Base-by-base conservation (phyloP, 345 rosid species). In the Salix viminalis region DNA sequence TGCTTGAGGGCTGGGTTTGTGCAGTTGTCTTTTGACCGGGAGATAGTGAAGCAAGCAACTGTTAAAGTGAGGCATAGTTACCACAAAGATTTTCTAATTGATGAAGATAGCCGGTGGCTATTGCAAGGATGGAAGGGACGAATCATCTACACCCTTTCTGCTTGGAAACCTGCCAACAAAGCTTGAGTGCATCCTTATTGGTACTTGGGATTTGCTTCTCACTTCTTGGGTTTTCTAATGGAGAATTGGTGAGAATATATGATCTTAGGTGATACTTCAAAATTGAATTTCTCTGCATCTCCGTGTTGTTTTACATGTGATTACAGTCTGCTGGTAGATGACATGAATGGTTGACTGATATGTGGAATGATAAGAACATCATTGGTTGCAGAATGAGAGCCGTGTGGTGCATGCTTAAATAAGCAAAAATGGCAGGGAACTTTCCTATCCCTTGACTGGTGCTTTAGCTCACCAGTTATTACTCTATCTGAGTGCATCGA, bases 101-200 rank as follows among this genome's bases (percentile, higher is more conserved):
- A 75, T 70, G 72, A 75, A 44, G 79, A 79, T 75, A 65, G 79
- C 18, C 28, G 42, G 32, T 79, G 83, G 83, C 41, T 79, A 50
- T 65, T 79, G 44, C 79, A 75, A 58, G 83, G 83, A 15, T 79
- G 83, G 83, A 79, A 79, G 69, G 83, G 82, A n/a, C 48, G 83
- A 18, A 65, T 75, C 26, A 37, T 75, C 13, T 75, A 52, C 39
- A 42, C 77, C 9, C 75, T 73, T 9, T 78, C 81, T 30, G 73
- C 42, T 4, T 78, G 81, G 81, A 52, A 50, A 65, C 73, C 77
- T 41, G 60, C 50, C 2, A 30, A 30, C 21, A 41, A 66, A 66
- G n/a, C 64, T 46, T 65, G 48, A 65, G 42, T 34, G 16, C 37
- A 13, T 36, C 18, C 11, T 62, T 14, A 73, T 24, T 23, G 18